Base-by-base conservation (phyloP, 2,329 filamentous ascomycete species). In the Pseudopithomyces chartarum region DNA sequence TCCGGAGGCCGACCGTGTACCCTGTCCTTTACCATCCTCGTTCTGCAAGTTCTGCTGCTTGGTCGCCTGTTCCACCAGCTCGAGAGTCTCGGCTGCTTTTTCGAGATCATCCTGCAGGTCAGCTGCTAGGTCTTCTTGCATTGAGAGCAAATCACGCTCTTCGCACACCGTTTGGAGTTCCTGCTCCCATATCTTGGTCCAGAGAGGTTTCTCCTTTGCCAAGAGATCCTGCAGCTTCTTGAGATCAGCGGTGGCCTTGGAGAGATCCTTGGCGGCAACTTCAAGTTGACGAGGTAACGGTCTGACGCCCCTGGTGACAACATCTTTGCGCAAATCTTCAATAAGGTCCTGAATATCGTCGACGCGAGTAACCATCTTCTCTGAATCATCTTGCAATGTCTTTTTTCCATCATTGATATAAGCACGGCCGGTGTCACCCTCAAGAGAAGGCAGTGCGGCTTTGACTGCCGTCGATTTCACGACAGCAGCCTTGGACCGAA, bases 151-250 rank as follows among this genome's bases (percentile, higher is more conserved):
- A 71, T 98, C 94, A 64, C 93, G 88, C 70, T 97, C 95, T 73
- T 96, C 92, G 78, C 95, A 98, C 2, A 99, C 94, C 51, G 94
- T 89, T 76, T 98, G 92, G 44, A 99, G 82, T 76, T 98, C 93
- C 78, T 96, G 93, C 84, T 98, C 94, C 95, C 95, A 99, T 62
- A 98, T 96, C 85, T 97, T 97, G 53, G 92, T 97, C 94, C 95
- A 99, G 56, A 97, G 83, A 0, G 95, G 95, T 76, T 97, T 97
- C 83, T 99, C 95, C 45, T 87, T 86, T 67, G 88, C 89, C 79
- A 99, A 85, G 80, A 90, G 96, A 15, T 97, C 93, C 73, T 97
- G 91, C 84, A 99, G 89, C 79, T 91, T 93, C 84, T 91, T 95
- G 60, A 99, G 86, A 70, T 97, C 93, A 70, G 92, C 89, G 47